Base-by-base conservation (phyloP, 768 basidiomycete genomes). In the Hygrophoropsis aurantiaca region DNA sequence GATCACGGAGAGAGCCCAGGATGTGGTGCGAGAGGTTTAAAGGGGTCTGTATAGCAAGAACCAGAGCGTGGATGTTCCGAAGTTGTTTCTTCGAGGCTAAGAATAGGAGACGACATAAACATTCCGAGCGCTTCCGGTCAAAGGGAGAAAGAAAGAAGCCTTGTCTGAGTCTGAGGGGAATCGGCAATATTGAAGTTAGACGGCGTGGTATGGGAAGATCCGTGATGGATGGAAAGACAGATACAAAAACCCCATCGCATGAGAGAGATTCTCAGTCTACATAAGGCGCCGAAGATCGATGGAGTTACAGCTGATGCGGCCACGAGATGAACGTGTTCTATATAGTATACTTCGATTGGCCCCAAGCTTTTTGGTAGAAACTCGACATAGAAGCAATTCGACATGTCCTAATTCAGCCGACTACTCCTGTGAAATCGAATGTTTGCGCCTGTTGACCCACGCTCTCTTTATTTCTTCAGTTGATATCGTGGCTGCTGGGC, bases 401-500 rank as follows among this genome's bases (percentile, higher is more conserved):
- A 30, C 27, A 30, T 30, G 6, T 6, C 27, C 27, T 30, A 13
- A 30, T 30, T 30, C 13, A 30, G 27, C 27, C 27, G 13, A n/a
- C 7, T 30, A 30, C 27, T 30, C 27, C 27, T 30, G 27, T 30
- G 27, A 30, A 30, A 30, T 30, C 27, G 5, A 11, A 39, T 66
- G 21, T 68, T 68, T 67, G 57, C 11, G 19, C 7, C 4, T 64
- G 23, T 68, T 65, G 64, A 50, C 11, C 16, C 16, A 15, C 23
- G 4, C 7, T 35, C 38, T 49, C 21, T 51, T 18, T 41, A 20
- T 39, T 35, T 32, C 25, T n/a, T 26, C 32, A 35, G 40, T 32
- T 24, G 27, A 44, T 20, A 20, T 9, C 38, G n/a, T 27, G 18
- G 37, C 21, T 11, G 34, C n/a, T n/a, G 46, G 39, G 23, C 40